Evolutionary conservation across 257 asterid genomes (phyloP), one percentile per base, ranked within the genome.

Genomic region (Ehretia macrophylla): DNA sequence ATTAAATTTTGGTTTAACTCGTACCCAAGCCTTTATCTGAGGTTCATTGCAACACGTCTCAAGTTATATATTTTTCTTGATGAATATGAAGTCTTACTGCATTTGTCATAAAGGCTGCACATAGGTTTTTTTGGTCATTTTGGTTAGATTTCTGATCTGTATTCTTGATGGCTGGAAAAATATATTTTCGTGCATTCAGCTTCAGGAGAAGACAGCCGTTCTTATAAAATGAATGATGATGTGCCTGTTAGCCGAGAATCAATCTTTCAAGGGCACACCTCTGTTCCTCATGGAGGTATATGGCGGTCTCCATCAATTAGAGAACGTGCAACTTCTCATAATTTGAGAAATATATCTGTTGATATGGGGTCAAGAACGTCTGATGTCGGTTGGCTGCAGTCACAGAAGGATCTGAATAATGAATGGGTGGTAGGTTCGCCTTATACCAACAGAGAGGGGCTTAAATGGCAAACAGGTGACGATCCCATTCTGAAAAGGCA

Each of bases 251-350:
- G 47, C 16, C 1, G 16, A 10, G 47, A 11, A 42, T 42, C 47
- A 42, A 42, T 42, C 14, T 11, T 42, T 2, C 47, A 42, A 2
- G 47, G 47, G 14, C 11, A 42, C 8, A 4, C 47, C 3, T 42
- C 47, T 42, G 11, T 42, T 63, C 77, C 52, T 59, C 77, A 55
- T 23, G 60, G 72, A 48, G 83, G 84, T 67, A 19, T 84, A 19
- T 83, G 96, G 96, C 77, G 83, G 66, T 75, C 96, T 47, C 63
- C 89, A 56, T 84, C 96, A n/a, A 62, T 86, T 68, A 64, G 65
- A 37, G 96, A 87, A 20, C 93, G 78, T 17, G 44, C 82, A 17
- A 75, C 52, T 62, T 68, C 81, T 58, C 72, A 70, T 62, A 92
- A 74, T 72, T 69, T 76, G 82, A 70, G 85, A 59, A 95, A 80